A percentile compares a stretch with the other conserved stretches of the same genome.
Evolutionary conservation across 352 stramenopile genomes (phyloP).

Genomic region (Phytophthora tubulina): DNA sequence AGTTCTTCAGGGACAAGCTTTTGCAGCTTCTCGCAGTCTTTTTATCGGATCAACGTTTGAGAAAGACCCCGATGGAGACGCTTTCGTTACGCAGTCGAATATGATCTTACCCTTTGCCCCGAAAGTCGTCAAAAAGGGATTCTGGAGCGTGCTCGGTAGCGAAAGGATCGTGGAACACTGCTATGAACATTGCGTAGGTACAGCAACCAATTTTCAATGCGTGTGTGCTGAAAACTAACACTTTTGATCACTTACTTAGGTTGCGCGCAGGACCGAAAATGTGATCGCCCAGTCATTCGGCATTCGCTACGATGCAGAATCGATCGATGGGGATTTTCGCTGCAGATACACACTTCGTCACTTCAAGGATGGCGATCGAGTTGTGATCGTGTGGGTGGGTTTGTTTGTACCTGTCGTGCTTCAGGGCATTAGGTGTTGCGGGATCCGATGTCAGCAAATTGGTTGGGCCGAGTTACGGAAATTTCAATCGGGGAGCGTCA

Average conservation of each 20-base stretch:
- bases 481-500: no score
- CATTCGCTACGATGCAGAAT: constrained; percentile 4
- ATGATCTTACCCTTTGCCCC: constrained; percentile 20
- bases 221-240: neutral
- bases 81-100: constrained; percentile 22
- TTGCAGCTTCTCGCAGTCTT: no score
- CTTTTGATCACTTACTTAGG: neutral
- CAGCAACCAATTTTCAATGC: neutral
- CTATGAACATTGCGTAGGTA: constrained; percentile 39
- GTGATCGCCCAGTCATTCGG: constrained; percentile 19
- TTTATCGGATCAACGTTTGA: neutral
- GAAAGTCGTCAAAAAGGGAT: constrained; percentile 10
- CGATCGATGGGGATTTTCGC: constrained; percentile 14
- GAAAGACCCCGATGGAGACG: constrained; percentile 6
- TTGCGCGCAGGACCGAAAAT: constrained; percentile 14
- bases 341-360: constrained; percentile 33
- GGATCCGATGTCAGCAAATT: constrained; percentile 32
- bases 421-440: constrained; percentile 25
- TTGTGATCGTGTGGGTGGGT: constrained; percentile 51
- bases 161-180: constrained; percentile 35
- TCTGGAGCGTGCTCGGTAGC: constrained; percentile 27
- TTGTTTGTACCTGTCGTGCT: constrained; percentile 44
- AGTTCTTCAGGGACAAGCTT: neutral
- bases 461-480: constrained; percentile 30
- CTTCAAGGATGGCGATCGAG: constrained; percentile 43